Base-by-base conservation (phyloP, 257 asterid species). In the Lycium barbarum region DNA sequence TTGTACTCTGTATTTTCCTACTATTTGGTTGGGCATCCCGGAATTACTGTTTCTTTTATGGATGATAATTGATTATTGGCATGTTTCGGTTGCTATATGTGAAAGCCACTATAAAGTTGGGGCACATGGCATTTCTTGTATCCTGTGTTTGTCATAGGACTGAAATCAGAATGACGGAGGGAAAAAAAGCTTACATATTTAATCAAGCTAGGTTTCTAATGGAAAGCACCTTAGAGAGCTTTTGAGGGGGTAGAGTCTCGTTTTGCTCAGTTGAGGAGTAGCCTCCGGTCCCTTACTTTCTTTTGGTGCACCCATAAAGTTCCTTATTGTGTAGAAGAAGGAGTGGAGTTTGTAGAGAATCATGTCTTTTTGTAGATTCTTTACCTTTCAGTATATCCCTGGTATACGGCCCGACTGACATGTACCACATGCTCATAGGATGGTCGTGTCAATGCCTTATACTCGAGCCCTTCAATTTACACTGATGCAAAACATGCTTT, bases 391-490 rank as follows among this genome's bases (percentile, higher is more conserved):
- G 26, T 85, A 26, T 26, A 26, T 26, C 33, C 33, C 33, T 26
- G 0, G 33, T 26, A 26, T 26, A 26, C 33, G 33, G 33, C 33
- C 47, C 63, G 40, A 73, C 72, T 62, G 36, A 15, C 7, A 45
- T 85, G 76, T 58, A 79, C 20, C 36, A 71, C 83, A 35, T 84
- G 33, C 80, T 86, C 84, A 84, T 90, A 97, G 99, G 99, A 97
- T 93, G 99, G 99, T 65, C 99, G 99, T 86, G 98, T 97, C 85
- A 97, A 95, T 93, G 98, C 95, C 36, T 90, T 97, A 22, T 97
- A 97, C 87, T 97, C 99, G 38, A 93, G 96, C 72, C 99, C 99
- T 82, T 93, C 98, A 36, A 72, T 97, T 83, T 97, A 97, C 86
- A 95, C 99, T 8, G 99, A 97, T 53, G 94, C 98, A 57, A 97